Conservation (phyloP, 805 yeast species). For the Aciculoconidium aculeatum region DNA sequence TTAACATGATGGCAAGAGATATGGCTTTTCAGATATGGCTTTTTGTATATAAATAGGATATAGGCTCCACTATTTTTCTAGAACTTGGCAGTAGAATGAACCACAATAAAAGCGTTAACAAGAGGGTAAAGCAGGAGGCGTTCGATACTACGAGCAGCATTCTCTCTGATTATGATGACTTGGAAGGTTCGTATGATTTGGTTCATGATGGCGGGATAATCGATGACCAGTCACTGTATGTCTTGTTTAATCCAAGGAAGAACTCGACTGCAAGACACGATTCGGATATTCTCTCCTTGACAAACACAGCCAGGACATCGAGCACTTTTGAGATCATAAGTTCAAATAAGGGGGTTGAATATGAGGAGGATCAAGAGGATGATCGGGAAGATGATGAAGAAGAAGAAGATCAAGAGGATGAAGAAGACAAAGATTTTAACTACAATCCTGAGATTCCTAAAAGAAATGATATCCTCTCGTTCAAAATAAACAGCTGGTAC, state of each 20-base stretch:
- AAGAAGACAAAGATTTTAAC: constrained; percentile 2
- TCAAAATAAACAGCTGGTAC: constrained; percentile 11
- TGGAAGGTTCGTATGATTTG: constrained; percentile 4
- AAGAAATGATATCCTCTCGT: constrained; percentile 4
- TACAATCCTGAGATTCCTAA: neutral
- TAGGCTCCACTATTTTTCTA: too few species aligned
- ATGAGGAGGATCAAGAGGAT: constrained; percentile 4
- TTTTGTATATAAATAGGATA: too few species aligned
- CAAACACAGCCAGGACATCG: constrained; percentile 11
- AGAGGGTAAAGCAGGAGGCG: constrained; percentile 4
- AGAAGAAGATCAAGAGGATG: constrained; percentile 6
- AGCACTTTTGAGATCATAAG: constrained; percentile 4
- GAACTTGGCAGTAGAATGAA: constrained; percentile 4
- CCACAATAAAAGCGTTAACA: constrained; percentile 6
- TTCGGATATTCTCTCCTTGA: constrained; percentile 10
- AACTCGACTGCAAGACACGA: constrained; percentile 2
- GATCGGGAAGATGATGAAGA: constrained; percentile 9
- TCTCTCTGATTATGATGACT: constrained; percentile 11
- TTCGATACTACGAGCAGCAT: constrained; percentile 11
- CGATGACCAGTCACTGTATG: constrained; percentile 12
- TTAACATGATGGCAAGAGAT: too few species aligned
- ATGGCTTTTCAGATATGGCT: too few species aligned
- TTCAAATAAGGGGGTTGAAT: constrained; percentile 1
- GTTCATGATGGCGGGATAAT: constrained; percentile 4
- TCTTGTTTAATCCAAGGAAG: constrained; percentile 11